Base-by-base conservation (phyloP, 1,139 yeast species). In the Zygoascus meyerae region DNA sequence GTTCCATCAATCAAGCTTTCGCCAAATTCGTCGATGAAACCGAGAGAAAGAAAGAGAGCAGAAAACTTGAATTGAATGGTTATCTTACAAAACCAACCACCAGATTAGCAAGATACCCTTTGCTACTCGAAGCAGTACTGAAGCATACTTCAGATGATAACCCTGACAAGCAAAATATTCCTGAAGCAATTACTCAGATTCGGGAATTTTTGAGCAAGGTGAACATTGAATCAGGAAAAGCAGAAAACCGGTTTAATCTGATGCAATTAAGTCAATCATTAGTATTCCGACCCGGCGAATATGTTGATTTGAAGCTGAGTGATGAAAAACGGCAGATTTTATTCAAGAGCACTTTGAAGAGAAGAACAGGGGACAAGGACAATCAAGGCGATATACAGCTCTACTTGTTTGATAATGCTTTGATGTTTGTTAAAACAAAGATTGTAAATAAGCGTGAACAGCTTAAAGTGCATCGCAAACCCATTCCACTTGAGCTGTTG, bases 21-120 rank as follows among this genome's bases (percentile, higher is more conserved):
- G 92, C 95, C 17, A 73, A 95, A 60, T 92, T 92, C 64, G 86
- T 92, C 50, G 96, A 87, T 60, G 96, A 94, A 52, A 85, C 90
- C 18, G 95, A 86, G 57, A 79, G 87, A 62, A 74, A 89, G 62
- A 92, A 94, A 48, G 97, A 89, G 65, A 83, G 95, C 9, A 73
- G 95, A 51, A 84, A 92, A 64, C 83, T 92, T 56, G 97, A 94
- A 65, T 79, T 92, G 51, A 86, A 92, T 37, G 94, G 97, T 0
- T 94, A 89, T 61, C 73, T 92, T 57, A 87, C 96, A 9, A 95
- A 92, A 61, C 97, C 97, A 46, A 92, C 95, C 2, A 92, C 96
- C 28, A 78, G 98, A 64, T 89, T 97, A 26, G 97, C 97, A 9
- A 75, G 97, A 56, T 92, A 94, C 65, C 96, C 95, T 54, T 71